Conservation (phyloP, 768 basidiomycete species). For the Floccularia luteovirens region DNA sequence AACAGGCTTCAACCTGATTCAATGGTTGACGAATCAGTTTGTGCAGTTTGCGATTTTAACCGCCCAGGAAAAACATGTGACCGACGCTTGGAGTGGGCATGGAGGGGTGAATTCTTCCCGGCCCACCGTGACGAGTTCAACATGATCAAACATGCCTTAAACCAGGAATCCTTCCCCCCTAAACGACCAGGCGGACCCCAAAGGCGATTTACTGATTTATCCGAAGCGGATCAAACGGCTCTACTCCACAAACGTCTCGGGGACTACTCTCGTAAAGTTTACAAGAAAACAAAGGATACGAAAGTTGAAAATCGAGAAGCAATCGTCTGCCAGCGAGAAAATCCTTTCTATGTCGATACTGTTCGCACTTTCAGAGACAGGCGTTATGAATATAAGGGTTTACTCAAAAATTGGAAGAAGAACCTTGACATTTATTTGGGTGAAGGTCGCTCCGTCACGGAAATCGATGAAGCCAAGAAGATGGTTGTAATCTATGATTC, state of each 20-base stretch:
- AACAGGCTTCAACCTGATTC: conserved; percentile 98
- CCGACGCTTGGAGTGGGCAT: conserved; percentile 91
- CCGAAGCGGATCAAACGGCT: conserved; percentile 81
- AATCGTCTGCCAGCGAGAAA: conserved; percentile 96
- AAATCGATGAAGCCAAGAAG: conserved; percentile 96
- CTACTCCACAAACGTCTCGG: conserved; percentile 94
- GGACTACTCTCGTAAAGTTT: conserved; percentile 97
- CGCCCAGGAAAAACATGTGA: conserved; percentile 95
- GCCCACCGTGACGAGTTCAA: conserved; percentile 96
- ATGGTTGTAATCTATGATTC: conserved; percentile 99
- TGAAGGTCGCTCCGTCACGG: conserved; percentile 70
- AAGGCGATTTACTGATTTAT: conserved; percentile 78
- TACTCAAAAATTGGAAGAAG: conserved; percentile 99
- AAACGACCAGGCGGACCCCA: conserved; percentile 66
- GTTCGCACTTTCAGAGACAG: conserved; percentile 96
- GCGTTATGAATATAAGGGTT: conserved; percentile 97
- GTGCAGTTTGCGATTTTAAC: conserved; percentile 98
- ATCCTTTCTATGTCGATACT: conserved; percentile 98
- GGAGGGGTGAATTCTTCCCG: conserved; percentile 98
- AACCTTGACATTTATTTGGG: conserved; percentile 71
- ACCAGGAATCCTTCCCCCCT: conserved; percentile 88
- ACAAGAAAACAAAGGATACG: conserved; percentile 97
- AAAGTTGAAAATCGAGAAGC: conserved; percentile 90
- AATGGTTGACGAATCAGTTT: conserved; percentile 92
- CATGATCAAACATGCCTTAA: conserved; percentile 96